phyloP scores from a whole-genome alignment of 257 asterid genomes.

The Solanum pinnatisectum region DNA sequence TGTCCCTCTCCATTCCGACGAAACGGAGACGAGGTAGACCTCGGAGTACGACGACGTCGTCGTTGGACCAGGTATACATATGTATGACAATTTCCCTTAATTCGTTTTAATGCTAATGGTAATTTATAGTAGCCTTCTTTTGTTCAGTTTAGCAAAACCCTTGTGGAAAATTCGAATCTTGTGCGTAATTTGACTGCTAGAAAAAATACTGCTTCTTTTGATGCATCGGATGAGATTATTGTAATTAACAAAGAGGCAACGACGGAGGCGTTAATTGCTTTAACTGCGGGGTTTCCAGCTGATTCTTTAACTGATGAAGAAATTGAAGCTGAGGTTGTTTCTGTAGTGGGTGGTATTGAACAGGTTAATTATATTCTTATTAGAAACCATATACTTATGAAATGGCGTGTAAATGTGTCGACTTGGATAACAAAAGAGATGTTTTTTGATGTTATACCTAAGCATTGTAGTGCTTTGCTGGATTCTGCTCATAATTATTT shows the following conservation, averaged over 20 bases:
- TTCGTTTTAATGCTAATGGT: not conserved
- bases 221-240: conserved; percentile 74
- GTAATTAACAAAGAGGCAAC: conserved; percentile 90
- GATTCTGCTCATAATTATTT: conserved; percentile 63
- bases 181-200: conserved; percentile 12
- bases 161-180: not conserved
- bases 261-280: conserved; percentile 79
- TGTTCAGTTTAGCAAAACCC: not conserved
- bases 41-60: conserved; percentile 27
- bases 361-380: conserved; percentile 87
- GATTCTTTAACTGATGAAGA: conserved; percentile 92
- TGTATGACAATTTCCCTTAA: conserved; percentile 3
- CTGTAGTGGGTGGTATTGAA: conserved; percentile 83
- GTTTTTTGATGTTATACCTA: conserved; percentile 62
- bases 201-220: conserved; percentile 28
- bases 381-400: conserved; percentile 70
- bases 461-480: conserved; percentile 49
- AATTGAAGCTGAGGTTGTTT: conserved; percentile 77
- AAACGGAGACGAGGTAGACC: conserved; percentile 75
- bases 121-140: not conserved
- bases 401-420: conserved; percentile 83
- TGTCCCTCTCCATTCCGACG: conserved; percentile 39
- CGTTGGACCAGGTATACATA: conserved; percentile 34
- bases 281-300: conserved; percentile 88
- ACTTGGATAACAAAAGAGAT: conserved; percentile 70